A percentile compares a stretch with the other conserved stretches of the same genome.
These are phyloP conservation scores for Coniferiporia sulphurascens DNA, from an alignment of 1,284 basidiomycete genomes.

Conservation along the genomic window DNA sequence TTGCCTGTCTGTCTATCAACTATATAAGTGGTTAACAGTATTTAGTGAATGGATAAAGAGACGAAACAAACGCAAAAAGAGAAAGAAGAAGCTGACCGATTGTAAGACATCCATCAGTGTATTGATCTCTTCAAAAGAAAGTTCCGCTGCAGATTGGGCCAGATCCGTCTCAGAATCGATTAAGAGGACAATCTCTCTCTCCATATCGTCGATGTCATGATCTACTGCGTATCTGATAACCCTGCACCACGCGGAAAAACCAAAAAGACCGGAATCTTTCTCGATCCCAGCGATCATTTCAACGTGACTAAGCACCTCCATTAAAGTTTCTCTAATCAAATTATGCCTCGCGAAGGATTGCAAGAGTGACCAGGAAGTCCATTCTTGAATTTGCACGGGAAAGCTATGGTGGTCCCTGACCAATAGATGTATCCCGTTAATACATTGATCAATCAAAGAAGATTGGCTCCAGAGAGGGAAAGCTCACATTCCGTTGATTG, in stretches of 20 bases:
- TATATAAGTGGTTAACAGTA: background rate
- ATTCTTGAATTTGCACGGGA: background rate
- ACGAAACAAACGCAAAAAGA: background rate
- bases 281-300: background rate
- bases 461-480: background rate
- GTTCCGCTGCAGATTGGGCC: background rate
- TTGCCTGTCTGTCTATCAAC: background rate
- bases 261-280: background rate
- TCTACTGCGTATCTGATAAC: background rate
- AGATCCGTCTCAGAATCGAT: background rate
- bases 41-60: background rate
- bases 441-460: background rate
- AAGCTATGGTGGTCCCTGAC: background rate
- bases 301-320: background rate
- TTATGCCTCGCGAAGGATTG: background rate
- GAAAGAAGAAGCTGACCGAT: background rate
- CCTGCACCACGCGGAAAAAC: background rate
- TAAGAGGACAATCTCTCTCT: background rate
- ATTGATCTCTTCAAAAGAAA: background rate
- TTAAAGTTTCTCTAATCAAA: background rate
- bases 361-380: background rate
- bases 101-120: conserved; percentile 5
- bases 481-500: background rate
- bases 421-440: too few species aligned
- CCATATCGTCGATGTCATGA: background rate